Evolutionary conservation across 306 rosid species (phyloP), one percentile per base, ranked within the genome.

Genomic region (Albizia julibrissin): DNA sequence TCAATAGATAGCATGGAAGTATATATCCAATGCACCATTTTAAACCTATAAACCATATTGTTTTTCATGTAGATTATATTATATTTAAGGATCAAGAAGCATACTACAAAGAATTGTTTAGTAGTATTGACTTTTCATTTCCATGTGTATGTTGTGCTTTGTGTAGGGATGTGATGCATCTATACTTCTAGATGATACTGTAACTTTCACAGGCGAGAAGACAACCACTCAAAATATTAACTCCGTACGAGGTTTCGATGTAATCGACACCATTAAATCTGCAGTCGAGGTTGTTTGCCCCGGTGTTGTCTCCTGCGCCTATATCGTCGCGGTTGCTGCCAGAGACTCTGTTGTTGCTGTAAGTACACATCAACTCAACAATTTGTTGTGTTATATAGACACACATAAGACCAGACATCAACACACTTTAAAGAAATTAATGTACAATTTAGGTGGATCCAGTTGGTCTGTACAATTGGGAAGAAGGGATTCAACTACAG

Each of bases 101-200:
- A 59, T 11, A 22, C 13, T 11, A 22, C 13, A 58, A 8, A 22
- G 0, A 65, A 24, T 43, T 43, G 1, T 10, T 43, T 10, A 43
- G 31, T 3, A 6, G 8, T 52, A 52, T 4, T 52, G 22, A 52
- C 59, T 10, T 10, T 19, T 52, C 59, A 21, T 27, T 62, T 62
- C 37, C 59, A 18, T 47, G 13, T 43, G 34, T 3, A 33, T 3
- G 34, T 3, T 1, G 10, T 81, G 16, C 0, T 31, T 66, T 9
- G 50, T 43, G n/a, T 61, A 92, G 95, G 97, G 97, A 54, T 92
- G 95, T 59, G 97, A 92, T 85, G 97, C 74, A n/a, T 91, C 92
- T 3, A 83, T 92, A 9, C 47, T 93, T 4, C 74, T 93, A 71
- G 92, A 93, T 14, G 94, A 90, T 70, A 89, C 93, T 26, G 1